Percentiles rank a stretch among this genome's conserved stretches.
Evolutionary conservation across 2,329 filamentous ascomycete species (phyloP).

Genomic region (Macrophomina phaseolina): DNA sequence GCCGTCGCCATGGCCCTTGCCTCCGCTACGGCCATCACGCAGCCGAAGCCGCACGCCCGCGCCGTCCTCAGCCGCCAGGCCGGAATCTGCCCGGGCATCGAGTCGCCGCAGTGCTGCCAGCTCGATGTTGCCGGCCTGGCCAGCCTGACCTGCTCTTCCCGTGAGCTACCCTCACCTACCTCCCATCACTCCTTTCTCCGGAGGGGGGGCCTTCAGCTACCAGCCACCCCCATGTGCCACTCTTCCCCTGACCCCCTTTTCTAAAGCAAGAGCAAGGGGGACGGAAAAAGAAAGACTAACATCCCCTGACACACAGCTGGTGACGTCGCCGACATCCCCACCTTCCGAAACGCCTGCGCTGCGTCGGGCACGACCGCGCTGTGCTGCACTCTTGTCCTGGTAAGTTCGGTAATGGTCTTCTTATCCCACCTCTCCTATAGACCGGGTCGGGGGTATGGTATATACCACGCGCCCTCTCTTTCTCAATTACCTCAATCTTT

Average conservation of each 20-base stretch:
- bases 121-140: background rate
- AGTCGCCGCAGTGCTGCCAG: background rate
- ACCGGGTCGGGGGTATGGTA: background rate
- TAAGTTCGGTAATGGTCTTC: background rate
- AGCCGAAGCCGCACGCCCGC: background rate
- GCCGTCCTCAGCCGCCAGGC: background rate
- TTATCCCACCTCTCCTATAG: background rate
- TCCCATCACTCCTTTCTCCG: too few relatives aligned
- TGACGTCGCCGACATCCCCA: background rate
- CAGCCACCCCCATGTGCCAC: too few relatives aligned
- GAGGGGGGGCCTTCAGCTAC: too few relatives aligned
- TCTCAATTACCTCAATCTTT: background rate
- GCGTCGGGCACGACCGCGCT: background rate
- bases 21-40: background rate
- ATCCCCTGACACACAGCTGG: background rate
- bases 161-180: background rate
- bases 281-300: too few relatives aligned
- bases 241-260: too few relatives aligned
- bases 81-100: background rate
- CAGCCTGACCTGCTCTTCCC: background rate
- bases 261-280: too few relatives aligned
- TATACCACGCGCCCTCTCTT: background rate
- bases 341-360: background rate
- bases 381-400: conserved; percentile 3
- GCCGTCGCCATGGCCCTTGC: background rate